Base-by-base conservation (phyloP, 371 early-diverging fungal genomes). In the Rhizopus delemar region DNA sequence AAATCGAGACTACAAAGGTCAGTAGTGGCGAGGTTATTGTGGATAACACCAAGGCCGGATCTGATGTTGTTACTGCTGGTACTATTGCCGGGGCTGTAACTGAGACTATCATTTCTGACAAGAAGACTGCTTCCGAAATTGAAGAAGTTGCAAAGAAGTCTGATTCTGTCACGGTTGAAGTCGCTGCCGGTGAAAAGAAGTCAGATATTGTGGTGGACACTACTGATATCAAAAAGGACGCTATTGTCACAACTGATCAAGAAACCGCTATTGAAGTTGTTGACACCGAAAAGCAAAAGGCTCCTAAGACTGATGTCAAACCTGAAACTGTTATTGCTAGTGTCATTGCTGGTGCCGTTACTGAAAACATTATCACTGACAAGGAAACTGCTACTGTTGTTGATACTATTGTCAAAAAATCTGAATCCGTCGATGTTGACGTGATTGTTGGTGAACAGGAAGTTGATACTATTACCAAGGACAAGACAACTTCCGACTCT, bases 291-390 rank as follows among this genome's bases (percentile, higher is more conserved):
- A 35, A 29, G 31, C 7, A 33, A 12, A 12, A 8, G 31, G 15
- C 15, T 22, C 12, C 8, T 2, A 12, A 1, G 39, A 33, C 11
- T 15, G 46, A 9, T 22, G 8, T 4, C 0, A 46, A 46, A 6
- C 34, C 54, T 43, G 43, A 13, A 36, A 32, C 29, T 15, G 43
- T 55, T 41, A 15, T 41, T 39, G 39, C 56, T 46, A 52, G 41
- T 5, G 46, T 51, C 28, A 55, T 35, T 45, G 41, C 35, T 43
- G 51, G 50, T 43, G 45, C 41, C 11, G 9, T 1, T 22, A 39
- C 8, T 60, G 61, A 48, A 34, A 36, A 41, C 41, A 35, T 36
- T 34, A 32, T 43, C n/a, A 34, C 5, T 35, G 51, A 41, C 32
- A 35, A 22, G 9, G 32, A 43, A 15, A 32, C 28, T 56, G 56